Evolutionary conservation across 352 stramenopile genomes (phyloP).

Genomic region (Globisporangium emineosum): DNA sequence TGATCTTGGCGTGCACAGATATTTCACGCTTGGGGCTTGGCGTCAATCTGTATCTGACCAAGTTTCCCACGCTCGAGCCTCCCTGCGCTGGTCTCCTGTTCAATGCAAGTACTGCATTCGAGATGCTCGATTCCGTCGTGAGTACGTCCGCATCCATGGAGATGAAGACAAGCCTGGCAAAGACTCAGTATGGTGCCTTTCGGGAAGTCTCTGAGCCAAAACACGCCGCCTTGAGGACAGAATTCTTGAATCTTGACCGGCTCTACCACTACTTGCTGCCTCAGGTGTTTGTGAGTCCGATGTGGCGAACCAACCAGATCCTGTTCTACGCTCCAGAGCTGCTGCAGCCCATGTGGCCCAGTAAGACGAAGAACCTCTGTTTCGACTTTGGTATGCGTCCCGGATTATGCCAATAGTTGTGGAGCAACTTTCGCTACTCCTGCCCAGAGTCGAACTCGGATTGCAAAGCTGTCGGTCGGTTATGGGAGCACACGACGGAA

Average conservation of each 20-base stretch:
- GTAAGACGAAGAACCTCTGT: slow-evolving; percentile 15
- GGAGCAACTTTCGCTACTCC: slow-evolving; percentile 9
- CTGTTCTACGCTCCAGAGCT: slow-evolving; percentile 28
- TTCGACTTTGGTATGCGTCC: slow-evolving; percentile 11
- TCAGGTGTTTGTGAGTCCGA: slow-evolving; percentile 25
- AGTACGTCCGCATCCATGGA: too few species aligned
- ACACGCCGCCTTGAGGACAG: slow-evolving; percentile 9
- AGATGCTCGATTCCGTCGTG: too few species aligned
- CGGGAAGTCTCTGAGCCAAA: slow-evolving; percentile 2
- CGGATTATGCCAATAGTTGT: slow-evolving; percentile 13
- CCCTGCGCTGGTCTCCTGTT: too few species aligned
- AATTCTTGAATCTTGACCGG: slow-evolving; percentile 42
- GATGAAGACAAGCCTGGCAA: too few species aligned
- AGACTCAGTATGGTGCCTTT: too few species aligned
- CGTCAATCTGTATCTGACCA: neutral
- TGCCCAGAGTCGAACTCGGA: neutral
- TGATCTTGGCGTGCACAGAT: neutral
- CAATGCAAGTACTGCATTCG: too few species aligned
- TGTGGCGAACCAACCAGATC: slow-evolving; percentile 33
- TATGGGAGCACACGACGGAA: slow-evolving; percentile 7
- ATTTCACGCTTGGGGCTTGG: neutral
- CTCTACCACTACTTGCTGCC: slow-evolving; percentile 41
- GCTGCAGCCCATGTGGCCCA: slow-evolving; percentile 8
- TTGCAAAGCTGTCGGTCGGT: neutral
- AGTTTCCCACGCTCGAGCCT: neutral